A percentile compares a stretch with the other conserved stretches of the same genome.
Evolutionary conservation across 805 yeast species (phyloP).

Genomic region (Saccharomycopsis sp.): DNA sequence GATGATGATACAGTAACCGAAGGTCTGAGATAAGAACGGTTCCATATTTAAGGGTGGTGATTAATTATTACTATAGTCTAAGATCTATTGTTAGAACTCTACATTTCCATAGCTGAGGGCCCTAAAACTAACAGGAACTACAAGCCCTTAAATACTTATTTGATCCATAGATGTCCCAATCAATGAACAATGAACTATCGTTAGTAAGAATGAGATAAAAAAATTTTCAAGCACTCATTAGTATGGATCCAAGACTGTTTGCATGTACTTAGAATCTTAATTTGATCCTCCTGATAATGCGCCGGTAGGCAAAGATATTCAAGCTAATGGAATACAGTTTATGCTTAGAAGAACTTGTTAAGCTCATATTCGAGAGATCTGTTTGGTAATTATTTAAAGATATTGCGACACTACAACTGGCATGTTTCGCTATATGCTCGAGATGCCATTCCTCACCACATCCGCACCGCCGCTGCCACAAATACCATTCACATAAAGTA

Average conservation of each 20-base stretch:
- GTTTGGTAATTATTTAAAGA: background rate
- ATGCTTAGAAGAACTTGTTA: background rate
- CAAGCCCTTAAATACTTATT: background rate
- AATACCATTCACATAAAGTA: too few relatives aligned
- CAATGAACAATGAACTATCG: background rate
- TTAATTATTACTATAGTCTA: too few relatives aligned
- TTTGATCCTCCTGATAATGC: background rate
- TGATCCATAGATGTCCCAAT: background rate
- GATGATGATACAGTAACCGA: slow-evolving; percentile 82
- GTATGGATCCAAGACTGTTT: too few relatives aligned
- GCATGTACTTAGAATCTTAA: background rate
- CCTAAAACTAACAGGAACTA: too few relatives aligned
- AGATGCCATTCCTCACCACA: too few relatives aligned
- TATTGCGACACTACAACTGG: background rate
- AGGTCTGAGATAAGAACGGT: slow-evolving; percentile 57
- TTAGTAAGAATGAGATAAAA: background rate
- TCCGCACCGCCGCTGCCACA: too few relatives aligned
- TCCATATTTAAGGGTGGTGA: slow-evolving; percentile 17
- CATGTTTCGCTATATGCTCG: too few relatives aligned
- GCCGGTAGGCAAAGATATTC: background rate
- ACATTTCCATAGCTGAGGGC: too few relatives aligned
- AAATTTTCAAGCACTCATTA: too few relatives aligned
- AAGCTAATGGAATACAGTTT: background rate
- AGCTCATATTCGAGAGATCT: background rate
- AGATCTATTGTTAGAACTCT: background rate